Conservation (phyloP, 164 flowering plant species). For the Stephania cephalantha region DNA sequence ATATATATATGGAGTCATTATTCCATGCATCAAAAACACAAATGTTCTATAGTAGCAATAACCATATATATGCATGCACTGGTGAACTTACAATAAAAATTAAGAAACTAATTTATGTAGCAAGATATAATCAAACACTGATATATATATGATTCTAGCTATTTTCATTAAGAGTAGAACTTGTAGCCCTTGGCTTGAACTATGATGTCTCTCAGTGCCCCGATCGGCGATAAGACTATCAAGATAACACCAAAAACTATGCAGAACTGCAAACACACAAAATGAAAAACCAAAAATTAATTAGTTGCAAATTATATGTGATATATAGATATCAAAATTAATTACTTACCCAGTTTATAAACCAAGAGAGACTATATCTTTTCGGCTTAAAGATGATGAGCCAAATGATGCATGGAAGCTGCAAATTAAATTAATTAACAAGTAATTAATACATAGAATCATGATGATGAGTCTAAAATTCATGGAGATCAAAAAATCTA, state of each 20-base stretch:
- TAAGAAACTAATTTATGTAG: not conserved
- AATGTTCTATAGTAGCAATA: no score
- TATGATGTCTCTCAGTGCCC: conserved; percentile 47
- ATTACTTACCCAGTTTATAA: conserved; percentile 41
- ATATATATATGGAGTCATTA: no score
- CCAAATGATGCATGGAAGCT: conserved; percentile 87
- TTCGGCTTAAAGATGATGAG: conserved; percentile 51
- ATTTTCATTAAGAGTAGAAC: conserved; percentile 32
- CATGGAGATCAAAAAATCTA: not conserved
- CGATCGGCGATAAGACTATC: conserved; percentile 59
- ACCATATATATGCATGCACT: no score
- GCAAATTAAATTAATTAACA: conserved; percentile 11
- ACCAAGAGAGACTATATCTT: conserved; percentile 55
- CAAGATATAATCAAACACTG: not conserved
- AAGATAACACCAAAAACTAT: conserved; percentile 46
- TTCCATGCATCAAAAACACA: no score
- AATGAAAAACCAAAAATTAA: not conserved
- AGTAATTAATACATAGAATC: no score
- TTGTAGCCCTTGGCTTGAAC: conserved; percentile 37
- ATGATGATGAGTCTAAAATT: not conserved
- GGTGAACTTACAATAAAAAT: no score
- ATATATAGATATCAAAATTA: no score
- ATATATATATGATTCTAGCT: no score
- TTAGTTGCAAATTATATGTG: not conserved
- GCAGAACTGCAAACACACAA: conserved; percentile 37